phyloP scores from a whole-genome alignment of 805 yeast species.

The Saccharomycopsis schoenii region DNA sequence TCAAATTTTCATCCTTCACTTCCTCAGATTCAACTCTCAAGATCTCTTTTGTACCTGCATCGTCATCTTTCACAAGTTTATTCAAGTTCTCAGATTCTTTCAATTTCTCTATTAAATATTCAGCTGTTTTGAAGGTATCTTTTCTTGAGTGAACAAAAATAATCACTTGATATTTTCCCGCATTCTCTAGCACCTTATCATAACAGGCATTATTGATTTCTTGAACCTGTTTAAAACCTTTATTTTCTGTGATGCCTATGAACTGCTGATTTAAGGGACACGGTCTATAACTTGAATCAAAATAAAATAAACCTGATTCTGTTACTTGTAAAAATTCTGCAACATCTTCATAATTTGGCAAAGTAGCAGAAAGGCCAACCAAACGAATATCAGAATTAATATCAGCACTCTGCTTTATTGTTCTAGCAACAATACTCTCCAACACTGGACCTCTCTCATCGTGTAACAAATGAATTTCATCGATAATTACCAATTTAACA shows the following conservation, averaged over 20 bases:
- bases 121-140: conserved; percentile 81
- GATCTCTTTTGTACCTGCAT: conserved; percentile 52
- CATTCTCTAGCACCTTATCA: conserved; percentile 60
- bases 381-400: conserved; percentile 43
- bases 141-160: conserved; percentile 91
- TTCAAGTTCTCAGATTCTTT: conserved; percentile 43
- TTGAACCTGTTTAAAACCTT: conserved; percentile 61
- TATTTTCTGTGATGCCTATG: conserved; percentile 78
- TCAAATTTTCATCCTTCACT: conserved; percentile 43
- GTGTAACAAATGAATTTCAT: conserved; percentile 87
- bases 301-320: conserved; percentile 57
- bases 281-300: conserved; percentile 79
- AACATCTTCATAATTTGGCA: conserved; percentile 45
- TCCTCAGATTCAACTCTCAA: conserved; percentile 52
- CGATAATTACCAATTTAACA: conserved; percentile 69
- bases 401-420: conserved; percentile 37
- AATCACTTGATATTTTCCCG: conserved; percentile 67
- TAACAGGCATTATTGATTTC: conserved; percentile 90
- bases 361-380: conserved; percentile 14
- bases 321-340: conserved; percentile 70
- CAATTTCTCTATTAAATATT: conserved; percentile 55
- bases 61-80: conserved; percentile 33
- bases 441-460: conserved; percentile 94
- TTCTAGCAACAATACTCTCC: conserved; percentile 78
- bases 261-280: conserved; percentile 87